Evolutionary conservation across 768 basidiomycete genomes (phyloP), one percentile per base, ranked within the genome.

Genomic region (Tricholoma saponaceum): DNA sequence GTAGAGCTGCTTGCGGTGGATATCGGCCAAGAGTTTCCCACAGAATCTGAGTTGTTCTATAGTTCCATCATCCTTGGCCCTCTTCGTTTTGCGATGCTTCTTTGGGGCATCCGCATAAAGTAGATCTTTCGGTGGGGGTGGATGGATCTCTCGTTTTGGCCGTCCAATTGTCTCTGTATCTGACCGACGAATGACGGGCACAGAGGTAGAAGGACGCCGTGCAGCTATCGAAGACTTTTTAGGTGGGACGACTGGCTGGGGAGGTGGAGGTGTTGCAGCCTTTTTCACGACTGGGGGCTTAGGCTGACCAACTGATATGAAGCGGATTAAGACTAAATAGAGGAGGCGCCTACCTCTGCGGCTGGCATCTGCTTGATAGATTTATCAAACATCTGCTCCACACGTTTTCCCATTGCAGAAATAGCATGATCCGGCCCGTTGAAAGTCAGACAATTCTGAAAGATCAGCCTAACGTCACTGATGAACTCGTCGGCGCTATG

Each of bases 101-200:
- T 86, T 88, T 28, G 90, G 86, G 2, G 68, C 79, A 68, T 92
- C 91, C 12, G 83, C 83, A 68, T 96, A 97, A 0, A 88, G 83
- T 9, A 95, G 72, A 65, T 98, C 96, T 72, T 94, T 95, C 0
- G 94, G 86, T 20, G 93, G 89, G 10, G 95, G 96, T 3, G 96
- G 92, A 67, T 98, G 96, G 26, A 98, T 95, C 71, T 99, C 97
- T 54, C 97, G 91, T 75, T 98, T 98, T 1, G 96, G 96, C n/a
- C 97, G 86, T 22, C 83, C 82, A 23, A 79, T 69, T 22, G 72
- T 76, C 59, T 79, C 77, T 26, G 81, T 79, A 5, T 92, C 91
- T 23, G 86, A 88, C 47, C 93, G 90, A 55, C 93, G 83, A 63
- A 94, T 90, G 57, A 85, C 83, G 41, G 94, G 92, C 2, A 92